Conservation (phyloP, 2,329 filamentous ascomycete species). For the Chalara sp. region DNA sequence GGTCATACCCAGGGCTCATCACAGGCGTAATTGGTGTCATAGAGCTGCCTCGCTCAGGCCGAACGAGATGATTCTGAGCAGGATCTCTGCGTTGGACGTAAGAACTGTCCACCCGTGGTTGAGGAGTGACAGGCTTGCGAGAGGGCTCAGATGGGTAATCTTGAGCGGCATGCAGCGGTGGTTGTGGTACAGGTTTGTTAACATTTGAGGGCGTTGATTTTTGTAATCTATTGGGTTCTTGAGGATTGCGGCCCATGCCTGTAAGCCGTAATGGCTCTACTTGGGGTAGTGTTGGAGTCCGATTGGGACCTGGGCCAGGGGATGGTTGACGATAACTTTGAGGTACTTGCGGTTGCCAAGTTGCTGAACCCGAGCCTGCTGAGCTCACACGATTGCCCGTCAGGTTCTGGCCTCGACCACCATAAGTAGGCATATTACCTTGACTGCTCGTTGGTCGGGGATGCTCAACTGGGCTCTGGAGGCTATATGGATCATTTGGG, state of each 20-base stretch:
- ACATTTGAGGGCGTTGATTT: conserved; percentile 15
- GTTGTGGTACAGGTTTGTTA: conserved; percentile 8
- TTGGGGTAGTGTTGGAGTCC: conserved; percentile 13
- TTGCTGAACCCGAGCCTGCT: conserved; percentile 36
- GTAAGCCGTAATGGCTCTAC: conserved; percentile 13
- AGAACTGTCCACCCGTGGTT: background rate
- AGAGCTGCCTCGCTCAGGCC: conserved; percentile 17
- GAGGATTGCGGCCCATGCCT: conserved; percentile 10
- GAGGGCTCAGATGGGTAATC: background rate
- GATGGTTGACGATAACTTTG: conserved; percentile 36
- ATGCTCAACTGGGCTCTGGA: conserved; percentile 9
- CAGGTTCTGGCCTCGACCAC: conserved; percentile 20
- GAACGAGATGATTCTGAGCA: conserved; percentile 10
- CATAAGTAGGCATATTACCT: conserved; percentile 39
- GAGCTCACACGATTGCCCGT: conserved; percentile 28
- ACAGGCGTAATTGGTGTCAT: conserved; percentile 11
- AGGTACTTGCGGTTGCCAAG: conserved; percentile 33
- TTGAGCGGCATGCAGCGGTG: conserved; percentile 2
- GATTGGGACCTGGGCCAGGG: conserved; percentile 16
- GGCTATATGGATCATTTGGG: conserved; percentile 10
- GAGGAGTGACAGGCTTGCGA: background rate
- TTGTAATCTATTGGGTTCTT: conserved; percentile 8
- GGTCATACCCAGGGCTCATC: conserved; percentile 6
- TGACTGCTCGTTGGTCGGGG: conserved; percentile 39
- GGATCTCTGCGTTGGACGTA: conserved; percentile 9